phyloP scores from a whole-genome alignment of 495 filamentous ascomycete species.

The Penicillium silybi region DNA sequence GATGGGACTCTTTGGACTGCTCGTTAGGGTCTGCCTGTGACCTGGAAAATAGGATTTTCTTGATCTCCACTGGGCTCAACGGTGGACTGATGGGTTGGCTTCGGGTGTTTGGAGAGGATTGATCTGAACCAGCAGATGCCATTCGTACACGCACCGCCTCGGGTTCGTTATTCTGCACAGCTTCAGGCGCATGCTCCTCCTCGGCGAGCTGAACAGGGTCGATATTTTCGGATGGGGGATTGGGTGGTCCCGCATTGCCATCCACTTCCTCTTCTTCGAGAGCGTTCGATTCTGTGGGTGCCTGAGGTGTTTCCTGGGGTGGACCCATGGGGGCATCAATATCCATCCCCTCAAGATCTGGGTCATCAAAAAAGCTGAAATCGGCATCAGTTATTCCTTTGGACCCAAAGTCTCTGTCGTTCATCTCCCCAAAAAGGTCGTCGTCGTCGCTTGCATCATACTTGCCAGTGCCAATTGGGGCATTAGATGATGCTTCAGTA shows the following conservation, averaged over 20 bases:
- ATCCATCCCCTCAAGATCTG: constrained; percentile 38
- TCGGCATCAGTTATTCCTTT: constrained; percentile 83
- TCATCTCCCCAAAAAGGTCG: constrained; percentile 67
- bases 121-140: neutral
- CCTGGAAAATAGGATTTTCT: constrained; percentile 43
- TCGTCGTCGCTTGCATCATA: constrained; percentile 52
- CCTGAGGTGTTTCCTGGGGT: constrained; percentile 9
- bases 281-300: constrained; percentile 4
- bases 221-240: neutral
- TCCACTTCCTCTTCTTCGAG: constrained; percentile 7
- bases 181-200: neutral
- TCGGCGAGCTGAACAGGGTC: neutral
- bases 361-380: constrained; percentile 86
- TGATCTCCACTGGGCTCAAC: constrained; percentile 46
- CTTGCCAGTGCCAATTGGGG: constrained; percentile 37
- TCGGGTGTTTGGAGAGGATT: constrained; percentile 18
- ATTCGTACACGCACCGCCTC: constrained; percentile 7
- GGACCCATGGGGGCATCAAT: constrained; percentile 7
- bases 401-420: constrained; percentile 72
- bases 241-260: neutral
- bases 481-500: constrained; percentile 19
- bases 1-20: constrained; percentile 4
- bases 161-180: neutral
- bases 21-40: constrained; percentile 8
- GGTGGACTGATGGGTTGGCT: constrained; percentile 45